Evolutionary conservation across 768 basidiomycete genomes (phyloP), one percentile per base, ranked within the genome.

Genomic region (Tricholomella constricta): DNA sequence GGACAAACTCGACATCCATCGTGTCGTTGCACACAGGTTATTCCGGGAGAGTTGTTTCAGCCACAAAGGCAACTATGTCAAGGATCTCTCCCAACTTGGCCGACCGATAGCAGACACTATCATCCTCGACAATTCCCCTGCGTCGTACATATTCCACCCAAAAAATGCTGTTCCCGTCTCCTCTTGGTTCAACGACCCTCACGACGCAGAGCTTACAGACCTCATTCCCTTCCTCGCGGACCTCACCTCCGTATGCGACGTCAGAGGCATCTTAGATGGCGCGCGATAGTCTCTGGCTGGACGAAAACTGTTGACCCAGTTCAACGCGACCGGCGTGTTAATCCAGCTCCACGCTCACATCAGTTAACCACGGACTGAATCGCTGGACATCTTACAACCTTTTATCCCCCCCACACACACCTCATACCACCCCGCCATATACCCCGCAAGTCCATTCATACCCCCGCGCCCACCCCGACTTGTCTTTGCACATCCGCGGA

Each of bases 121-220:
- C 67, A 99, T 99, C 73, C 82, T 99, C 63, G 97, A 98, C 74
- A 99, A 98, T 72, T 98, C 95, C 11, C 97, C 97, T 15, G 97
- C 97, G 6, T 97, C 93, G 4, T 99, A 98, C 72, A 94, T 98
- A 51, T 98, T 99, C 81, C 96, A 99, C 68, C 94, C 94, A 11
- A 92, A 95, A 74, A 98, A 98, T 67, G 97, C 97, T 19, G 96
- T 98, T 6, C 97, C 97, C 10, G 95, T 99, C 55, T 97, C 95
- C 34, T 93, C 91, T 52, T 99, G 97, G 97, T 99, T 99, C 77
- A 98, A 98, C 70, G 94, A 94, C 72, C 95, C 95, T 7, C 96
- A 98, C 64, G 96, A 98, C 66, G 95, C 94, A 35, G 96, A 98
- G 68, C 81, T 99, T 57, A 94, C 91, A 19, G 96, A 98, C 71